Evolutionary conservation across 2,329 filamentous ascomycete species (phyloP).

Genomic region (Aspergillus amoenus): DNA sequence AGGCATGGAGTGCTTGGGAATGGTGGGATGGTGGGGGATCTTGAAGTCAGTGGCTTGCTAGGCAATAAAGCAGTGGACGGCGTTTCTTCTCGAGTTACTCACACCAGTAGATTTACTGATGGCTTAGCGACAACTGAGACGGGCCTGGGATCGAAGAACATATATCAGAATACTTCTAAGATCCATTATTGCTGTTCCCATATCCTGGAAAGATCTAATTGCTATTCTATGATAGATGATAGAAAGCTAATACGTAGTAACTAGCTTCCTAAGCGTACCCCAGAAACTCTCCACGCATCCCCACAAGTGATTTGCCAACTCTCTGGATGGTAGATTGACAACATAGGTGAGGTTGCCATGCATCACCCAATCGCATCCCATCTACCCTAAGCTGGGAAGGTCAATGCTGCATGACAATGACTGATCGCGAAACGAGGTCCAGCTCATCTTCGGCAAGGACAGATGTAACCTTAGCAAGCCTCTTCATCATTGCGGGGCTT

Average conservation of each 20-base stretch:
- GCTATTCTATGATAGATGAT: neutral
- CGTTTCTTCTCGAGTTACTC: too few species aligned
- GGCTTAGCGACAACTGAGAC: neutral
- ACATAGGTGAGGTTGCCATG: neutral
- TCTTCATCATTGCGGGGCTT: neutral
- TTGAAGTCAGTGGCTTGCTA: too few species aligned
- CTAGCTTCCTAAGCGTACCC: neutral
- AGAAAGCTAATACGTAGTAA: neutral
- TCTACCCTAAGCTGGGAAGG: neutral
- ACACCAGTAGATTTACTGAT: neutral
- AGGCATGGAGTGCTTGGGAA: neutral
- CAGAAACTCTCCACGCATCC: slow-evolving; percentile 1
- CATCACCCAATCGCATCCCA: neutral
- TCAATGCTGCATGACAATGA: neutral
- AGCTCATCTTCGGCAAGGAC: neutral
- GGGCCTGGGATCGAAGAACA: neutral
- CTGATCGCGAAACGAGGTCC: neutral
- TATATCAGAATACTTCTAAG: too few species aligned
- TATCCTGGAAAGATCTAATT: neutral
- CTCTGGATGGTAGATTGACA: neutral
- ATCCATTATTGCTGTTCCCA: neutral
- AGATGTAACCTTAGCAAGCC: neutral
- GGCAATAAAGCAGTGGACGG: too few species aligned
- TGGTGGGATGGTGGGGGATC: neutral
- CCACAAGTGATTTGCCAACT: neutral